Evolutionary conservation across 1,284 basidiomycete genomes (phyloP).

Genomic region (Cutaneotrichosporon cutaneum): DNA sequence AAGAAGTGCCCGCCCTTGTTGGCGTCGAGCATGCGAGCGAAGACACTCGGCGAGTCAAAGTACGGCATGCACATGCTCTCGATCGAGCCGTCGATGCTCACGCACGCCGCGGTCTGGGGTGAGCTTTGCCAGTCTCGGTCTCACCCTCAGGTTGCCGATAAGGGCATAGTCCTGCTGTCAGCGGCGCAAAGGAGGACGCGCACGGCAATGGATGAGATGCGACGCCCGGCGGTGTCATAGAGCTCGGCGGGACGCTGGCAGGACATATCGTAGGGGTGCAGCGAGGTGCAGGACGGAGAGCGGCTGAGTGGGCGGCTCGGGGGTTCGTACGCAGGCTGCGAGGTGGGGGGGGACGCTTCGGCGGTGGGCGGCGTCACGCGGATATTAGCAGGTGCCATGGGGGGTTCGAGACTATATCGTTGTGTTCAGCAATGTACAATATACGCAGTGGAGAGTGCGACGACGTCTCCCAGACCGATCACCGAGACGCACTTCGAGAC

Average conservation of each 20-base stretch:
- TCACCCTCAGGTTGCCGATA: constrained; percentile 52
- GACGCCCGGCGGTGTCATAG: constrained; percentile 3
- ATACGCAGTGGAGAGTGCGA: too few species aligned
- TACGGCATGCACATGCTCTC: constrained; percentile 85
- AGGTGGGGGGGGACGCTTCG: too few species aligned
- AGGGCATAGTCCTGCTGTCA: constrained; percentile 51
- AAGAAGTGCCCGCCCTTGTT: constrained; percentile 86
- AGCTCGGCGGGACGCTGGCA: constrained; percentile 4
- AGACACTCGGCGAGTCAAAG: constrained; percentile 84
- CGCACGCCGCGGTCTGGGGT: constrained; percentile 51
- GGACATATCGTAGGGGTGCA: not conserved
- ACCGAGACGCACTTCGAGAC: too few species aligned
- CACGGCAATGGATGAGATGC: constrained; percentile 12
- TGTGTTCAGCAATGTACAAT: too few species aligned
- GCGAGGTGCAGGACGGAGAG: not conserved
- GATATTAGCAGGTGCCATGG: too few species aligned
- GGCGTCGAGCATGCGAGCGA: constrained; percentile 63
- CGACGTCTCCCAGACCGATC: too few species aligned
- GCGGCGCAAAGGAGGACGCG: not conserved
- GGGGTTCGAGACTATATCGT: too few species aligned
- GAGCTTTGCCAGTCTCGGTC: constrained; percentile 10
- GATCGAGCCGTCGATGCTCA: constrained; percentile 53
- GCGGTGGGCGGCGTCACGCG: too few species aligned
- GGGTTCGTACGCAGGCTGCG: too few species aligned
- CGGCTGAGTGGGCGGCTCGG: too few species aligned